Evolutionary conservation across 2,329 filamentous ascomycete species (phyloP), one percentile per base, ranked within the genome.

Genomic region (Penicillium psychrosexuale): DNA sequence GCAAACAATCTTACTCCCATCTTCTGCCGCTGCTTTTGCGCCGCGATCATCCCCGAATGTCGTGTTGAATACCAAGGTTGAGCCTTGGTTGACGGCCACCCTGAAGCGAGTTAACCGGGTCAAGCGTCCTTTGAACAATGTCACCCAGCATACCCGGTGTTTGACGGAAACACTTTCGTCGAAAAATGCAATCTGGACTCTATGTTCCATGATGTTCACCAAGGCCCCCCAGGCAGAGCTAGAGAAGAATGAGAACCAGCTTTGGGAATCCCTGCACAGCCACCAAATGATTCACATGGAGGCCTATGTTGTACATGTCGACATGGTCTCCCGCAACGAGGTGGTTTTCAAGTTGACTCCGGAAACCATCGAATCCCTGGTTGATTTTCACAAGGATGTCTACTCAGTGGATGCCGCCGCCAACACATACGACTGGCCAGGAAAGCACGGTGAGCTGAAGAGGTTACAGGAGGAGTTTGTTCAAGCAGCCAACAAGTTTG

Each of bases 311-410:
- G 94, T 99, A 58, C 93, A 97, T 75, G 91, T 99, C 75, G 94
- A 99, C 79, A 96, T 97, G 91, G 93, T 99, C 57, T 85, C 95
- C 68, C 89, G 92, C 76, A 94, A 96, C 73, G 94, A 97, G 79
- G 91, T 99, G 69, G 94, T 92, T 64, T 97, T 92, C 84, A 99
- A 99, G 83, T 84, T 99, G 69, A 97, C 92, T 24, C 84, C 87
- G 55, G 94, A 97, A 72, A 91, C 92, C 59, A 99, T 99, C 77
- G 91, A 96, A 69, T 79, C 89, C 49, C 84, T 99, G 61, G 88
- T 96, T 72, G 90, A 96, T 73, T 96, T 96, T 75, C 94, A 99
- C 83, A 92, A 94, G 80, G 90, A 97, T 62, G 84, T 97, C 66
- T 92, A 96, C 80, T 96, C 90, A 65, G 84, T 92, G 68, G 90